These are phyloP conservation scores for Colletotrichum coccodes DNA, from an alignment of 2,329 filamentous ascomycete species.

Conservation along the genomic window DNA sequence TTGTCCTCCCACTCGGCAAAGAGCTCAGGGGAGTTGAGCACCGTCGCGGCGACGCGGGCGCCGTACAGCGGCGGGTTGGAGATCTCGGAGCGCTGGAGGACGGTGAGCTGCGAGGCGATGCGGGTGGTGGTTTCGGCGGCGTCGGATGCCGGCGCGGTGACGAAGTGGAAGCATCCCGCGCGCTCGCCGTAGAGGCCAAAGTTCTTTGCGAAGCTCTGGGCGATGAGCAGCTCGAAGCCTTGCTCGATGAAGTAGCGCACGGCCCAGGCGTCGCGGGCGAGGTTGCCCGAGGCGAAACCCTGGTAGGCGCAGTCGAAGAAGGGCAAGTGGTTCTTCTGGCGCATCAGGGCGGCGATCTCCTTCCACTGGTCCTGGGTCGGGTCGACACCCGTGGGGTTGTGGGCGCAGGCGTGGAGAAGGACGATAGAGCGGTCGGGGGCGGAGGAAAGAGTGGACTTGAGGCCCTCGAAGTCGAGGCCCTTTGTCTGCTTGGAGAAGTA, in stretches of 20 bases:
- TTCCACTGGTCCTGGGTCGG: constrained; percentile 95
- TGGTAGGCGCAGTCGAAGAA: constrained; percentile 99
- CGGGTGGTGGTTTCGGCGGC: constrained; percentile 70
- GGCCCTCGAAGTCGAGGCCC: constrained; percentile 91
- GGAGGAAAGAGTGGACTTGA: constrained; percentile 75
- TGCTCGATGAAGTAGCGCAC: constrained; percentile 93
- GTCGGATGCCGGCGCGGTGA: constrained; percentile 77
- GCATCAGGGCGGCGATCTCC: constrained; percentile 82
- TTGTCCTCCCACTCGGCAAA: constrained; percentile 95
- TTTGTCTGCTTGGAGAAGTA: constrained; percentile 93
- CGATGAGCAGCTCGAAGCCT: constrained; percentile 88
- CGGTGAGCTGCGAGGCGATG: constrained; percentile 88
- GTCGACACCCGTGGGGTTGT: constrained; percentile 98
- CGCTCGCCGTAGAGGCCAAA: constrained; percentile 98
- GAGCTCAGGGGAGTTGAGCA: constrained; percentile 84
- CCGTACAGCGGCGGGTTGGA: constrained; percentile 96
- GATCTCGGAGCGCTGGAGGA: constrained; percentile 97
- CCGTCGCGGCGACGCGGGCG: constrained; percentile 84
- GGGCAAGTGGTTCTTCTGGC: constrained; percentile 86
- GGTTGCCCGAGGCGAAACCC: constrained; percentile 93
- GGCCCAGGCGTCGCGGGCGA: constrained; percentile 87
- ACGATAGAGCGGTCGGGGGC: constrained; percentile 87
- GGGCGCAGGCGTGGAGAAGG: constrained; percentile 93
- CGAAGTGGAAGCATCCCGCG: constrained; percentile 94
- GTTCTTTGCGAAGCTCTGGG: constrained; percentile 97